These are phyloP conservation scores for Straminergon stramineum DNA, from an alignment of 225 moss, liverwort and hornwort genomes.

Conservation along the genomic window DNA sequence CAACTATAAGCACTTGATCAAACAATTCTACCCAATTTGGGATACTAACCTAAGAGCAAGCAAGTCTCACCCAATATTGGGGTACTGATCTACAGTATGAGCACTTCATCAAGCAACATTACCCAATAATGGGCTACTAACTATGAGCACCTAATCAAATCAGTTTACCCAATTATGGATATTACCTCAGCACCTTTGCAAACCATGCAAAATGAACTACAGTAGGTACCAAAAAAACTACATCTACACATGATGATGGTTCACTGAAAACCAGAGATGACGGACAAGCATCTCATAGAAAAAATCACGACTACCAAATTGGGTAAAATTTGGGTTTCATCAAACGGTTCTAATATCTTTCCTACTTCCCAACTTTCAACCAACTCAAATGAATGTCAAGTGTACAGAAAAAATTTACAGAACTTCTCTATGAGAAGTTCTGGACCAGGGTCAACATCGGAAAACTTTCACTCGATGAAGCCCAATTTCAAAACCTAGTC, in stretches of 20 bases:
- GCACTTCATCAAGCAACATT: not conserved
- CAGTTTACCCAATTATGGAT: not conserved
- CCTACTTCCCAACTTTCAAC: not conserved
- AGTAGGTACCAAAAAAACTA: not conserved
- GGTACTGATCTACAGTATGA: not conserved
- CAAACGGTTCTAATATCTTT: not conserved
- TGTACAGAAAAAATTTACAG: not conserved
- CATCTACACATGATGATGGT: not conserved
- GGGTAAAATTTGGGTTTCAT: not conserved
- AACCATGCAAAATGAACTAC: not conserved
- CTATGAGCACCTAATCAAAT: not conserved
- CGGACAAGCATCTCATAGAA: not conserved
- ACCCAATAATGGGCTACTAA: not conserved
- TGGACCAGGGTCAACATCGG: not conserved
- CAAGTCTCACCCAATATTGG: not conserved
- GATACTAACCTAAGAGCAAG: not conserved
- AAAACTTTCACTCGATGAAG: not conserved
- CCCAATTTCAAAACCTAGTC: not conserved
- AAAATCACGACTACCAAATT: not conserved
- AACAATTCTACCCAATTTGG: not conserved
- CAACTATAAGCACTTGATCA: not conserved
- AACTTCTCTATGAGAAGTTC: not conserved
- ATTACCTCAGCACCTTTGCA: not conserved
- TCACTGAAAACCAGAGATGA: not conserved
- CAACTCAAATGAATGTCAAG: not conserved